Conservation (phyloP, 495 filamentous ascomycete genomes). For the Hypoxylon fragiforme region DNA sequence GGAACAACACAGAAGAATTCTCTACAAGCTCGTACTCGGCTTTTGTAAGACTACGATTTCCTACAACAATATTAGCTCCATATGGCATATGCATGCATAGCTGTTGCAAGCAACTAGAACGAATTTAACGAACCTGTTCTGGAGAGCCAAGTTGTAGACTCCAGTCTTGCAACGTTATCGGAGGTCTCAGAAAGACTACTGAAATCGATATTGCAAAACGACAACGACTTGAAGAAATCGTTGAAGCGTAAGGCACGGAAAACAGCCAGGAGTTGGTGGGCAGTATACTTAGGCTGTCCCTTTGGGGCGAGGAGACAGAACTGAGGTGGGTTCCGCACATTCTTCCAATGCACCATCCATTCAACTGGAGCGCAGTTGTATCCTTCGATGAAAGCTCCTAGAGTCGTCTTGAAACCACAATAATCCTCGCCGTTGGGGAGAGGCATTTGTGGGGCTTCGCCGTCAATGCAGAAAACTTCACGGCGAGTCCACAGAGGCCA, state of each 20-base stretch:
- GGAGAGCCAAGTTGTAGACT: conserved; percentile 35
- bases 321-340: conserved; percentile 73
- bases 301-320: conserved; percentile 78
- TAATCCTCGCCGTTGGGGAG: conserved; percentile 71
- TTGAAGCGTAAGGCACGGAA: conserved; percentile 90
- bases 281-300: conserved; percentile 63
- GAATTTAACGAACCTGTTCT: conserved; percentile 31
- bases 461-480: conserved; percentile 64
- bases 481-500: conserved; percentile 74
- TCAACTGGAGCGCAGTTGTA: conserved; percentile 72
- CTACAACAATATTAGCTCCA: conserved; percentile 13
- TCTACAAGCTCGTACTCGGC: conserved; percentile 44
- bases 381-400: conserved; percentile 83
- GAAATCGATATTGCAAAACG: conserved; percentile 75
- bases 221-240: conserved; percentile 83
- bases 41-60: conserved; percentile 34
- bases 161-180: conserved; percentile 38
- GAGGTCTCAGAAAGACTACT: conserved; percentile 37
- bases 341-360: conserved; percentile 77
- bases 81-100: neutral
- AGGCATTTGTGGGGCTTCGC: conserved; percentile 55
- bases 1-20: conserved; percentile 45
- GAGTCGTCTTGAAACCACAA: conserved; percentile 76
- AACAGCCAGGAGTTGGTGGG: conserved; percentile 79
- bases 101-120: neutral